These are phyloP conservation scores for Mycena haematopus DNA, from an alignment of 768 basidiomycete genomes.

Conservation along the genomic window DNA sequence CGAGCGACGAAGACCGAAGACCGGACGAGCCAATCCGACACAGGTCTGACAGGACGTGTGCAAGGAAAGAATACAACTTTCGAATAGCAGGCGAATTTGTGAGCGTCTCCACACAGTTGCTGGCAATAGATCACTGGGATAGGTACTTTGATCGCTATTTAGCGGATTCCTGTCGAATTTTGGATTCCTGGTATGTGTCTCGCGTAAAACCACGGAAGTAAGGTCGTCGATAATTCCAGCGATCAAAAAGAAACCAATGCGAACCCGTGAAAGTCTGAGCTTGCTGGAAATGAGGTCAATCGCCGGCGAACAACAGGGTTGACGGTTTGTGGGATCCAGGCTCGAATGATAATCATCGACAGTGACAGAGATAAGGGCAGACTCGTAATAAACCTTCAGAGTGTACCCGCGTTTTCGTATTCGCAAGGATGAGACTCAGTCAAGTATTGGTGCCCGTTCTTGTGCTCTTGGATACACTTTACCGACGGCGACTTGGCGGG, in stretches of 20 bases:
- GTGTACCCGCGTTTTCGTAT: not conserved
- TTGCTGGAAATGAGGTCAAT: not conserved
- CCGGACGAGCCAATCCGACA: not conserved
- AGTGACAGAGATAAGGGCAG: not conserved
- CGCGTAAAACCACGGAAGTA: not conserved
- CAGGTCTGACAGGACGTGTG: slow-evolving; percentile 16
- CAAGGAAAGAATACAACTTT: not conserved
- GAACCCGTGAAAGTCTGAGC: not conserved
- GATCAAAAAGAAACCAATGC: not conserved
- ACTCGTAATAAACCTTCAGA: not conserved
- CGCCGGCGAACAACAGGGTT: not conserved
- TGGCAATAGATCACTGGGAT: not conserved
- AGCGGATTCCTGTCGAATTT: not conserved
- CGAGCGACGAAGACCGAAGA: slow-evolving; percentile 6
- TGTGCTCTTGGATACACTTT: not conserved
- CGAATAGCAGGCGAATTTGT: not conserved
- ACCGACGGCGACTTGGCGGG: not conserved
- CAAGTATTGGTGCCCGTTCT: no score
- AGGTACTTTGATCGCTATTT: not conserved
- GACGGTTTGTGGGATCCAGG: not conserved
- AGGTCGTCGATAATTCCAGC: not conserved
- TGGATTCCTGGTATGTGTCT: not conserved
- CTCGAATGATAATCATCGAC: not conserved
- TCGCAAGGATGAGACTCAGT: not conserved
- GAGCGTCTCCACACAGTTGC: not conserved